Base-by-base conservation (phyloP, 2,329 filamentous ascomycete species). In the Fusarium sp. region DNA sequence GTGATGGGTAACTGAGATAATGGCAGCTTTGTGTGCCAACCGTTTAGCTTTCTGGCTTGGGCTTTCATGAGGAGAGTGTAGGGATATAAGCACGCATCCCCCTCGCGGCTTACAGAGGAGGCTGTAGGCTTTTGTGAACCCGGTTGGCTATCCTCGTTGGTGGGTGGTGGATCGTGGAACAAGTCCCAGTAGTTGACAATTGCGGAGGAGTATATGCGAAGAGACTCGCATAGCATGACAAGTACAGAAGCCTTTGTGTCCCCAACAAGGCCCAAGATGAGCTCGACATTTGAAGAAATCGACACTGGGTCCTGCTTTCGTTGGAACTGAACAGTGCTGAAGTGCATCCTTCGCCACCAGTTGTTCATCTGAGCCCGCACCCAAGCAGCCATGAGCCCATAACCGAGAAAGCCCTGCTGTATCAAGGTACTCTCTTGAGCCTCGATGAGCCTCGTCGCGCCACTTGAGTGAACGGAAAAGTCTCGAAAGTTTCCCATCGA, bases 301-400 rank as follows among this genome's bases (percentile, higher is more conserved):
- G 33, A 67, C 13, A 41, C 20, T 4, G n/a, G 31, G 13, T 48
- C 43, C 6, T 52, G 56, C 18, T 52, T 50, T 20, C 65, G 48
- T n/a, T 71, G 68, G 45, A 76, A 77, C 0, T 63, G 57, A 0
- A 63, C 68, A 0, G 76, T 77, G 41, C 74, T 67, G 35, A 78
- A 77, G 18, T 77, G 71, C 14, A 76, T 67, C 3, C 77, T 56
- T 31, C 75, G 71, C 77, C 76, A 78, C 75, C 75, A 79, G 54
- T 76, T 77, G 6, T 78, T 72, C 73, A 76, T 76, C 41, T 65
- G 59, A 22, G 68, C 58, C 29, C 72, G 67, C 1, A 77, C 52
- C 60, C 74, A 76, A 10, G 74, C 68, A 3, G 65, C 73, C 14
- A 74, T 52, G 7, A 78, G 48, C 2, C 33, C 67, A 6, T 50